Evolutionary conservation across 164 flowering plant genomes (phyloP), one percentile per base, ranked within the genome.

Genomic region (Sextonia rubra): DNA sequence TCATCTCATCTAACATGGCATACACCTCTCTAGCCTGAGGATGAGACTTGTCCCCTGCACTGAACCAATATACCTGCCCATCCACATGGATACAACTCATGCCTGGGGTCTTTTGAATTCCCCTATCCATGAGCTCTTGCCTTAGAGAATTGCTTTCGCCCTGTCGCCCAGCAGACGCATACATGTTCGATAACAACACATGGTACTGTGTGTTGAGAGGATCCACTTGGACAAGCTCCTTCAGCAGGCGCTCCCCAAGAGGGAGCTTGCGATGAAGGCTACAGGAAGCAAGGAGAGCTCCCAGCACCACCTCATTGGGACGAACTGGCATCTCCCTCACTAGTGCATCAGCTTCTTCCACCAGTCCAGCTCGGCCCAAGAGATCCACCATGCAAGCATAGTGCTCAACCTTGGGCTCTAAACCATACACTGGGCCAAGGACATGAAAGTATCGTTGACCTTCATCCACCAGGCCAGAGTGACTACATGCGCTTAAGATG

Each of bases 381-480:
- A 88, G 83, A 82, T 88, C 96, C 30, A 91, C 91, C 85, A 91
- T 80, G 58, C 93, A 91, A 58, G 91, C 86, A 77, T 86, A 88
- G 76, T 91, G 91, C 74, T 91, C 91, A 56, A 86, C 64, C 70
- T 83, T 84, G 12, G 93, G 90, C 4, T 48, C 73, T 61, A 84
- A 69, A 1, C 85, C 85, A 64, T 84, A 86, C 23, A 67, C 32
- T 4, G 76, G 64, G 44, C 77, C 74, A 20, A 89, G 80, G 27
- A 65, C 76, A 14, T 32, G 3, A 70, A 91, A 88, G 66, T 76
- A 78, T 8, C 47, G 70, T 3, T 75, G 24, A 4, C 93, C 96
- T 69, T 85, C 73, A 67, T 85, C 87, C 69, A 88, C 87, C 29
- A 89, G 77, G 14, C 92, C 93, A 0, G 89, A 77, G 73, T 91